Evolutionary conservation across 306 rosid genomes (phyloP), one percentile per base, ranked within the genome.

Genomic region (Arachis hypogaea): DNA sequence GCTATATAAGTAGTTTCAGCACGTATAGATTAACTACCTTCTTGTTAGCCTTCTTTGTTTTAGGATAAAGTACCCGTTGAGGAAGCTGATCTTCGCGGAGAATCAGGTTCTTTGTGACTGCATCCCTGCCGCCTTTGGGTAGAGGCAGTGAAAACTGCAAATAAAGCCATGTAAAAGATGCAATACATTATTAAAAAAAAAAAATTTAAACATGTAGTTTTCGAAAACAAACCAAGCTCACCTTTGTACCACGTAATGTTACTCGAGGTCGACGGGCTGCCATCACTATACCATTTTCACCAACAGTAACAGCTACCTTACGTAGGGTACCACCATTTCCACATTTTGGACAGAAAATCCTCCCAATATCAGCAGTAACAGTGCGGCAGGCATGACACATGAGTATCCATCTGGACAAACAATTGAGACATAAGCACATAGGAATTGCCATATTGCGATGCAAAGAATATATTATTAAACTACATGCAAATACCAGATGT

Each of bases 21-120:
- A 44, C 63, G 18, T 6, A 63, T 14, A 52, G 18, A 55, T 65
- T 60, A 40, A 6, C 43, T n/a, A 91, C 97, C 90, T 79, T 78
- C 78, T 88, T 88, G 83, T 74, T 69, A 47, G 74, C 78, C 79
- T 91, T 94, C 87, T 83, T 94, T 22, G 88, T 86, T 81, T 85
- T 90, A 52, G 97, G 96, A 79, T 95, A 69, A 68, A 95, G 96
- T 30, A 80, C 82, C 86, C 90, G 90, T 5, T 90, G 95, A 56
- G 98, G 98, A 60, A 95, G 90, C 85, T 95, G 99, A 86, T 95
- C 99, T 83, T 95, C 99, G 36, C 99, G 97, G 73, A 95, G 86
- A 77, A 95, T 83, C 54, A 84, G 85, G 75, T 92, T 92, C 82
- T 92, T 92, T 59, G 98, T 75, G 28, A 92, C 82, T 49, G 97